A percentile compares a stretch with the other conserved stretches of the same genome.
These are phyloP conservation scores for Globisporangium cederbergense DNA, from an alignment of 352 stramenopile genomes.

Conservation along the genomic window DNA sequence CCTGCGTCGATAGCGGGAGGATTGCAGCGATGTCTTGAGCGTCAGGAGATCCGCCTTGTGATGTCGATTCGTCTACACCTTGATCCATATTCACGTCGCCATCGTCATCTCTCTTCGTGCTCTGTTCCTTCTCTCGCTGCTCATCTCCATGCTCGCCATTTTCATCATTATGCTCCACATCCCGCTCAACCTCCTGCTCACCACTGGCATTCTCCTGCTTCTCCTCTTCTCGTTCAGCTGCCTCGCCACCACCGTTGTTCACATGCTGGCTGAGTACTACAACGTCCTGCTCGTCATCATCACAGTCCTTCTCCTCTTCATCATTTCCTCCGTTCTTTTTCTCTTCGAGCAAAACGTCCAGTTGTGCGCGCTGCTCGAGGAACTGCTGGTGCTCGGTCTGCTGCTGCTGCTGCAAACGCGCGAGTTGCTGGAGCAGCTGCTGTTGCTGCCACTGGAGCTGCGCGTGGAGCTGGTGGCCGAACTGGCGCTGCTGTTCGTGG, in stretches of 20 bases:
- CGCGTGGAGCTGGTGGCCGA: background rate
- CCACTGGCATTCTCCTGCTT: background rate
- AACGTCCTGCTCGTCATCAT: background rate
- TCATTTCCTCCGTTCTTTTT: background rate
- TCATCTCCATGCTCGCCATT: background rate
- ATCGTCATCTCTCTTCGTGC: background rate
- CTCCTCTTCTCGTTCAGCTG: background rate
- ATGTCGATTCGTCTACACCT: background rate
- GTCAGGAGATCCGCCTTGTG: background rate
- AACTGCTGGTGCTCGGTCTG: background rate
- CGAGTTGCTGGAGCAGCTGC: background rate
- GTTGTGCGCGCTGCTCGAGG: background rate
- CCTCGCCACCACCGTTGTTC: background rate
- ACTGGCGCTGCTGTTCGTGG: conserved; percentile 22
- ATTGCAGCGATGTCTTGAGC: background rate
- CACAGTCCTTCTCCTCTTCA: background rate
- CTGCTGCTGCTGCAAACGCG: background rate
- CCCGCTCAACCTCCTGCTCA: background rate
- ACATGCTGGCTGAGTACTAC: background rate
- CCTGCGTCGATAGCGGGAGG: background rate
- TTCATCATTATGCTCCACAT: background rate
- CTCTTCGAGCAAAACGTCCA: background rate
- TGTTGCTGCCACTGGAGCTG: background rate
- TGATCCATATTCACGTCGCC: background rate
- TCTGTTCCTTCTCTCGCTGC: background rate